Conservation (phyloP, 441 rosid species). For the Gossypium schwendimanii region DNA sequence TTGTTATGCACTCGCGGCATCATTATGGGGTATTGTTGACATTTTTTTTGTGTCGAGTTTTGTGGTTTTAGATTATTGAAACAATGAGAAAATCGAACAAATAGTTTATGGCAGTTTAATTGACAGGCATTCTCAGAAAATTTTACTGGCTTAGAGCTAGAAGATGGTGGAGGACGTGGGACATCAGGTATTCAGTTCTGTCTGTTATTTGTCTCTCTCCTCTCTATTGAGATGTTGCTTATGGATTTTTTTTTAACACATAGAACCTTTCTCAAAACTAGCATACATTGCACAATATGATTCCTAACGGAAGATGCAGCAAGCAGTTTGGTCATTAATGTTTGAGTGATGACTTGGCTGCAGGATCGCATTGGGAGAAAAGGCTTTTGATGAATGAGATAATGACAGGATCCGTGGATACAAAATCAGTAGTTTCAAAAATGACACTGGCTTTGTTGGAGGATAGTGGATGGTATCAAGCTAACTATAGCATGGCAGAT, state of each 20-base stretch:
- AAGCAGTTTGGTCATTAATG: constrained; percentile 1
- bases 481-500: constrained; percentile 97
- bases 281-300: neutral
- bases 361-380: constrained; percentile 99
- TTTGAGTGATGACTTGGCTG: constrained; percentile 14
- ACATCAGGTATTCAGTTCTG: constrained; percentile 58
- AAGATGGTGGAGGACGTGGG: constrained; percentile 99
- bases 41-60: neutral
- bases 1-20: constrained; percentile 88
- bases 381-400: constrained; percentile 99
- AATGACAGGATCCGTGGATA: constrained; percentile 99
- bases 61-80: constrained; percentile 10
- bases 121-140: constrained; percentile 87
- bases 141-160: constrained; percentile 95
- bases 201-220: neutral
- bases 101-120: constrained; percentile 5
- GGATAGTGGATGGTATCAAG: constrained; percentile 99
- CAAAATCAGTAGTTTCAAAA: constrained; percentile 95
- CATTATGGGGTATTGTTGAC: constrained; percentile 75
- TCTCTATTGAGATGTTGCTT: neutral
- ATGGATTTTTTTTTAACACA: neutral
- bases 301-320: neutral
- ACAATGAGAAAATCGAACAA: constrained; percentile 1
- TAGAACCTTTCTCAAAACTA: constrained; percentile 1
- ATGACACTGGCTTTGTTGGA: constrained; percentile 95